phyloP scores from a whole-genome alignment of 306 rosid species.

The Aeschynomene evenia region DNA sequence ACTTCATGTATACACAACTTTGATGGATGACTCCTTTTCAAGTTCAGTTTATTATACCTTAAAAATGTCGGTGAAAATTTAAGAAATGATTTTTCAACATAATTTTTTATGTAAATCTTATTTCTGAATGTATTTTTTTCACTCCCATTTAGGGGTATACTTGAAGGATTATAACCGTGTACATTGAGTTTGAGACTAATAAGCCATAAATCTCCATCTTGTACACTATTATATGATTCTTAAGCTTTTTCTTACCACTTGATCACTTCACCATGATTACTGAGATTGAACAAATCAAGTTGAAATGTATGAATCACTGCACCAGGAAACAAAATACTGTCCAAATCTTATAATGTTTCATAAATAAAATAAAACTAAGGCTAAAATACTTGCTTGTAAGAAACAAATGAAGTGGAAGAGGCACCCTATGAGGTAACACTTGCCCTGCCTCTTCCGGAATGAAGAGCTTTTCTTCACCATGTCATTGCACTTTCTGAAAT shows the following conservation, averaged over 20 bases:
- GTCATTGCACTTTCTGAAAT: not conserved
- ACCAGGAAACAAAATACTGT: not conserved
- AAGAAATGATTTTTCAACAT: not conserved
- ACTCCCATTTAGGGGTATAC: not conserved
- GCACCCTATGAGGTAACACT: not conserved
- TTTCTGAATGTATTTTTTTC: not conserved
- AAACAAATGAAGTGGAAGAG: not conserved
- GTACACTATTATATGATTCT: not conserved
- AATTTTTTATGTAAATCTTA: not conserved
- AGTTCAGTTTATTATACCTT: conserved; percentile 1
- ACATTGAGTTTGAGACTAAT: conserved; percentile 15
- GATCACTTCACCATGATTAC: not conserved
- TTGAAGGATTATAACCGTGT: not conserved
- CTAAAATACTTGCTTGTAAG: not conserved
- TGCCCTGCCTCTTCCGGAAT: not conserved
- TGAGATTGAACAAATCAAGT: not conserved
- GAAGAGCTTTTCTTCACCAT: not conserved
- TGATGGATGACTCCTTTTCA: conserved; percentile 27
- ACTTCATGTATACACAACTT: conserved; percentile 30
- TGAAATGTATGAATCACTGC: not conserved
- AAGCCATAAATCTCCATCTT: conserved; percentile 2
- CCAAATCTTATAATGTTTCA: not conserved
- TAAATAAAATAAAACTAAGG: not conserved
- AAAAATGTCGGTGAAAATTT: conserved; percentile 8
- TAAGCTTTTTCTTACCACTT: not conserved